Base-by-base conservation (phyloP, 139 green algal genomes). In the Picochlorum sp. region DNA sequence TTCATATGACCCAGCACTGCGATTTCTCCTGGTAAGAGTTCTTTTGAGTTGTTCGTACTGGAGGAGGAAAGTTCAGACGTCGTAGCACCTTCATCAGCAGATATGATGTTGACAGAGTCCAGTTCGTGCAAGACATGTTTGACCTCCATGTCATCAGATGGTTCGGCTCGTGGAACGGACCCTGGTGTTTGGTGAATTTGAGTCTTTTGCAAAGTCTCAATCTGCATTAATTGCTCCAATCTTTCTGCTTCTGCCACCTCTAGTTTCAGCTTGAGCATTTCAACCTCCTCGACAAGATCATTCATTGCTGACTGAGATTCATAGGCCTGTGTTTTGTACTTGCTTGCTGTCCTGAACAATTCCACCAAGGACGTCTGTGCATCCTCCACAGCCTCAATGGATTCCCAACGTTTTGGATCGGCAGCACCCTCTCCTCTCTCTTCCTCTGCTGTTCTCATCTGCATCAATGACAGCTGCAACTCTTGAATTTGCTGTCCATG, bases 371-470 rank as follows among this genome's bases (percentile, higher is more conserved):
- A 57, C 31, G 79, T 77, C 4, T 79, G 77, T 6, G 74, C 79
- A 69, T 95, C 85, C 7, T 78, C 66, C 3, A 86, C 56, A 41
- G 55, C 77, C 24, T 77, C 75, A 23, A 94, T 55, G 21, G 76
- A 79, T 10, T 67, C 82, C 88, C 88, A 95, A 45, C 88, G 81
- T 20, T 71, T 76, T 14, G 71, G 77, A 37, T 92, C 83, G 14
- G 74, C 77, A 15, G 83, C 83, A 13, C 76, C 79, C 11, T 71
- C 75, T 13, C 81, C 81, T 5, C 44, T 31, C 1, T 71, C 68
- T 55, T 94, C 83, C 71, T 95, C 88, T n/a, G 85, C 76, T 14
- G 51, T 20, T 63, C 81, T 83, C 15, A 81, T 80, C 31, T 71
- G 58, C 75, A 89, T 75, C 73, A 85, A 86, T 37, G 65, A 20